Conservation (phyloP, 371 early-diverging fungal genomes). For the Mortierella sp. region DNA sequence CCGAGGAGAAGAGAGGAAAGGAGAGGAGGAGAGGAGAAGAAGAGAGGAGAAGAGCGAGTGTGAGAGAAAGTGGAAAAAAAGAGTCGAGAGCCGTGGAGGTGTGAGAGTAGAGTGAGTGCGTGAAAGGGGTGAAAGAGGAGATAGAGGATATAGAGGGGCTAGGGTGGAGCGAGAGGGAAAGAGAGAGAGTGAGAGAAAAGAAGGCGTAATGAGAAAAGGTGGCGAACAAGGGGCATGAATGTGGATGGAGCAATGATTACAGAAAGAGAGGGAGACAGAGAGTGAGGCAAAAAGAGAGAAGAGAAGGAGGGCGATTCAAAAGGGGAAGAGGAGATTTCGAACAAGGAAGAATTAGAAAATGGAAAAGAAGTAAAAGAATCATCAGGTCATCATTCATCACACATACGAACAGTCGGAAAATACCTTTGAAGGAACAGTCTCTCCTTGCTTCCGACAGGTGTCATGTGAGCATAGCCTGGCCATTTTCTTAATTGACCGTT, state of each 20-base stretch:
- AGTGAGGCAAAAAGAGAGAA: neutral
- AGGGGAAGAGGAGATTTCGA: neutral
- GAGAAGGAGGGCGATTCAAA: neutral
- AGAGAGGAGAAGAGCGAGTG: neutral
- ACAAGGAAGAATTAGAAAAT: neutral
- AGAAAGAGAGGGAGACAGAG: neutral
- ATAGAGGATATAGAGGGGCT: neutral
- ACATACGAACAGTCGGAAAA: neutral
- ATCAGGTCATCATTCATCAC: neutral
- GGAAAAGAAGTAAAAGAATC: neutral
- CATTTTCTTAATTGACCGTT: neutral
- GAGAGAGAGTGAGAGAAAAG: neutral
- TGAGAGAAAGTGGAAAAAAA: neutral
- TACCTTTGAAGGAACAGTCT: neutral
- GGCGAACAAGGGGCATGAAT: neutral
- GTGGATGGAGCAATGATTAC: no score
- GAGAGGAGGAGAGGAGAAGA: neutral
- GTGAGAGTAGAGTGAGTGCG: neutral
- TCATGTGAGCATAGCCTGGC: conserved; percentile 9
- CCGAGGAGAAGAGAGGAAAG: neutral
- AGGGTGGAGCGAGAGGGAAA: neutral
- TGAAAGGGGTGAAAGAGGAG: conserved; percentile 5
- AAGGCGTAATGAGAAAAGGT: neutral
- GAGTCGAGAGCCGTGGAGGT: neutral
- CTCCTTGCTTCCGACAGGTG: neutral